These are phyloP conservation scores for Coemansia sp. DNA, from an alignment of 192 early-diverging fungal species.

Conservation along the genomic window DNA sequence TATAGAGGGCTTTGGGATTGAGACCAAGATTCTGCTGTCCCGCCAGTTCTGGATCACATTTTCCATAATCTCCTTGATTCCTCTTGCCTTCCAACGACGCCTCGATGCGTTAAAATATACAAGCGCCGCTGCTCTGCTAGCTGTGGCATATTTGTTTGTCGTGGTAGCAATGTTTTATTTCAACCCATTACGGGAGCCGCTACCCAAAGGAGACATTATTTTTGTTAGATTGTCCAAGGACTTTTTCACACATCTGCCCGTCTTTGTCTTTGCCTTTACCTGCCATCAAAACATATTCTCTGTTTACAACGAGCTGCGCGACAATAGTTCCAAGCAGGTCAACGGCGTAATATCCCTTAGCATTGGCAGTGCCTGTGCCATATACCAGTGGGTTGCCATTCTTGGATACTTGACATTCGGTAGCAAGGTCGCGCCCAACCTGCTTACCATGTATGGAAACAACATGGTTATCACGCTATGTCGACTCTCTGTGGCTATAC, in stretches of 20 bases:
- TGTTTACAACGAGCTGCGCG: constrained; percentile 90
- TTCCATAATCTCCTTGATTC: constrained; percentile 68
- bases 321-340: constrained; percentile 74
- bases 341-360: constrained; percentile 70
- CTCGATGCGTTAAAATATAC: constrained; percentile 92
- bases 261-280: constrained; percentile 99
- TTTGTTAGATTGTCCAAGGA: constrained; percentile 59
- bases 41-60: constrained; percentile 85
- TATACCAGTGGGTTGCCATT: constrained; percentile 86
- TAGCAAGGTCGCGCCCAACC: constrained; percentile 73
- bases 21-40: constrained; percentile 53
- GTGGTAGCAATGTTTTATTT: constrained; percentile 82
- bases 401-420: constrained; percentile 94
- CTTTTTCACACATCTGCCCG: constrained; percentile 79
- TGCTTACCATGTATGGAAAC: constrained; percentile 64
- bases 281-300: constrained; percentile 99
- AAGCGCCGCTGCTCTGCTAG: constrained; percentile 78
- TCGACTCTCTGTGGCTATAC: constrained; percentile 82
- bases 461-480: constrained; percentile 74
- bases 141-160: constrained; percentile 81
- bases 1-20: constrained; percentile 34
- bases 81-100: constrained; percentile 75
- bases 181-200: constrained; percentile 58
- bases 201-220: constrained; percentile 62
- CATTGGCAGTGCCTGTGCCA: constrained; percentile 69